Conservation (phyloP, 352 stramenopile genomes). For the Thalassiosira livingstoniorum region DNA sequence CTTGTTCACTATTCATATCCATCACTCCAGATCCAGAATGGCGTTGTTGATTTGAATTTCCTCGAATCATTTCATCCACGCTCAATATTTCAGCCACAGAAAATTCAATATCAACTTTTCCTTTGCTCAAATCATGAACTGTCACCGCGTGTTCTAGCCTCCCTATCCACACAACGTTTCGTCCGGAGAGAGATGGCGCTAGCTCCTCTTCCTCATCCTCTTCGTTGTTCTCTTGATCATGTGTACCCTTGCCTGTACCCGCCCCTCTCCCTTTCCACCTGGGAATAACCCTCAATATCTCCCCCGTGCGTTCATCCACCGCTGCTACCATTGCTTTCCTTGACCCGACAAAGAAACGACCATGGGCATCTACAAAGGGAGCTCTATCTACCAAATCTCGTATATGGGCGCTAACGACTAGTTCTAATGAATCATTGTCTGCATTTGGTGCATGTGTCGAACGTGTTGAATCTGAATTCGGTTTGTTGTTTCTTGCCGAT, state of each 20-base stretch:
- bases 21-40: too few species aligned
- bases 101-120: constrained; percentile 76
- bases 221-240: constrained; percentile 29
- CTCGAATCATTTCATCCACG: constrained; percentile 78
- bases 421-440: constrained; percentile 22
- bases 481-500: not conserved
- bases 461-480: too few species aligned
- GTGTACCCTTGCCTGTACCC: not conserved
- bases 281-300: constrained; percentile 76
- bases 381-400: constrained; percentile 73
- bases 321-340: constrained; percentile 67
- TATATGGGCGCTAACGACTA: constrained; percentile 67
- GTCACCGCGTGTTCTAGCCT: constrained; percentile 77
- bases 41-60: constrained; percentile 18
- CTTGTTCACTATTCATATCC: too few species aligned
- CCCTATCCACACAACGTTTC: constrained; percentile 82
- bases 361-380: constrained; percentile 79
- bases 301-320: constrained; percentile 71
- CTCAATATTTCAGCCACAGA: constrained; percentile 73
- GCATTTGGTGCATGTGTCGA: constrained; percentile 6
- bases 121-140: constrained; percentile 76
- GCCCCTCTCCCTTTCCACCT: constrained; percentile 36
- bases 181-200: constrained; percentile 46
- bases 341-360: constrained; percentile 76
- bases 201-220: constrained; percentile 44